Percentiles rank a stretch among this genome's conserved stretches.
phyloP scores from a whole-genome alignment of 164 flowering plant genomes.

The Piper longum region DNA sequence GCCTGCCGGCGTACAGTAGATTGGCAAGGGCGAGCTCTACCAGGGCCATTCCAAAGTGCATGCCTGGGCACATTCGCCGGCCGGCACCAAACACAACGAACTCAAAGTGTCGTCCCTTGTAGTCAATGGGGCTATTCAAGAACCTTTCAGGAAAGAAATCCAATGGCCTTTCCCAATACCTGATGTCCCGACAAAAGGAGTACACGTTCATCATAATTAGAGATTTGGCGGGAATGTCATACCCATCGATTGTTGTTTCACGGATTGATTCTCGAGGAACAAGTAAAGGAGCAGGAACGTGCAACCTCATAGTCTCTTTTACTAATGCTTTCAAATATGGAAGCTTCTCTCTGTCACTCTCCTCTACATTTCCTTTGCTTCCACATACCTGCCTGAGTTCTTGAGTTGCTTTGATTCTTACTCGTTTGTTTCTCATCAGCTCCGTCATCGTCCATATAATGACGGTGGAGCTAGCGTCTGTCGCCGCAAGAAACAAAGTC shows the following conservation, averaged over 20 bases:
- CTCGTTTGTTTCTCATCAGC: not conserved
- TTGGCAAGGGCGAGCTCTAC: constrained; percentile 17
- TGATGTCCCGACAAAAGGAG: constrained; percentile 21
- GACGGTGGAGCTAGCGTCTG: not conserved
- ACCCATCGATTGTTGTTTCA: constrained; percentile 6
- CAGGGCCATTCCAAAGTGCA: constrained; percentile 9
- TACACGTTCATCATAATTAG: constrained; percentile 12
- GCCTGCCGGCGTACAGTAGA: constrained; percentile 9
- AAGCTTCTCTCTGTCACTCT: not conserved
- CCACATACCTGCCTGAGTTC: not conserved
- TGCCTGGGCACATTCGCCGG: constrained; percentile 27
- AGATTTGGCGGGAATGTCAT: constrained; percentile 9
- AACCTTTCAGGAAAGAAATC: constrained; percentile 24
- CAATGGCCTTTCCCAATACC: constrained; percentile 19
- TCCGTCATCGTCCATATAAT: not conserved
- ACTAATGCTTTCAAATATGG: not conserved
- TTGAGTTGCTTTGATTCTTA: not conserved
- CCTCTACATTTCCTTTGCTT: not conserved
- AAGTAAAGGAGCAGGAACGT: not conserved
- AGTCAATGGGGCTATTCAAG: constrained; percentile 7
- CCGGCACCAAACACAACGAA: constrained; percentile 25
- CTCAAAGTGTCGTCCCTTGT: constrained; percentile 15
- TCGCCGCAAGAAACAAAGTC: not conserved
- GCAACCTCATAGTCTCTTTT: constrained; percentile 1
- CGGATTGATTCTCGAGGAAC: not conserved